Percentiles rank a stretch among this genome's conserved stretches.
Conservation (phyloP, 78 protist genomes). For the slime mould (Dictyostelium discoideum) region DNA sequence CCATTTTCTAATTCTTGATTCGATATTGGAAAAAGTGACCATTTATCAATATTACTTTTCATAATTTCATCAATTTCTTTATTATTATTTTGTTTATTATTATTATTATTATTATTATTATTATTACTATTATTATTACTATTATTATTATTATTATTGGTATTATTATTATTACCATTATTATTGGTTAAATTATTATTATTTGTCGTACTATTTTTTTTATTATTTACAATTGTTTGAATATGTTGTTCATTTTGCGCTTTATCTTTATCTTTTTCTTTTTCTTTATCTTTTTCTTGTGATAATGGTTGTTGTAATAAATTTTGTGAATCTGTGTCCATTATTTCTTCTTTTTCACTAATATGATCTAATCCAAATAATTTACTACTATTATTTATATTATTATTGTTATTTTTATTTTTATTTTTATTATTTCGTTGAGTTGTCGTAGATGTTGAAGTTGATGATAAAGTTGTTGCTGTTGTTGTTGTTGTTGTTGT, state of each 20-base stretch:
- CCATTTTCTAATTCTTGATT: slow-evolving; percentile 52
- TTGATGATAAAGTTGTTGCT: not conserved
- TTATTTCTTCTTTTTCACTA: not conserved
- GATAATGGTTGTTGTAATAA: not conserved
- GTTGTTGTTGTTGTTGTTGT: not conserved
- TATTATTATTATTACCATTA: not conserved
- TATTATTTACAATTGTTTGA: not conserved
- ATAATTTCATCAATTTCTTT: not conserved
- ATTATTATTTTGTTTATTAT: not conserved
- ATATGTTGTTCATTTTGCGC: not conserved
- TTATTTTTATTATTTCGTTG: not conserved
- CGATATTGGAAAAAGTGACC: slow-evolving; percentile 64
- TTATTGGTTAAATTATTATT: not conserved
- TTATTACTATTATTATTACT: not conserved
- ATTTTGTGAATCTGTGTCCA: not conserved
- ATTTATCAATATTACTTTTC: slow-evolving; percentile 23
- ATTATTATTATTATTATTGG: not conserved
- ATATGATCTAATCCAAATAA: not conserved
- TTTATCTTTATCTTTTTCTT: not conserved
- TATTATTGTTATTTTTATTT: not conserved
- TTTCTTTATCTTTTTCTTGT: not conserved
- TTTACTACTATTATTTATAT: not conserved
- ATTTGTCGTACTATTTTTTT: not conserved
- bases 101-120: not conserved
- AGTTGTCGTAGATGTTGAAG: not conserved